A percentile compares a stretch with the other conserved stretches of the same genome.
phyloP scores from a whole-genome alignment of 2,329 filamentous ascomycete species.

The Alternaria arborescens region DNA sequence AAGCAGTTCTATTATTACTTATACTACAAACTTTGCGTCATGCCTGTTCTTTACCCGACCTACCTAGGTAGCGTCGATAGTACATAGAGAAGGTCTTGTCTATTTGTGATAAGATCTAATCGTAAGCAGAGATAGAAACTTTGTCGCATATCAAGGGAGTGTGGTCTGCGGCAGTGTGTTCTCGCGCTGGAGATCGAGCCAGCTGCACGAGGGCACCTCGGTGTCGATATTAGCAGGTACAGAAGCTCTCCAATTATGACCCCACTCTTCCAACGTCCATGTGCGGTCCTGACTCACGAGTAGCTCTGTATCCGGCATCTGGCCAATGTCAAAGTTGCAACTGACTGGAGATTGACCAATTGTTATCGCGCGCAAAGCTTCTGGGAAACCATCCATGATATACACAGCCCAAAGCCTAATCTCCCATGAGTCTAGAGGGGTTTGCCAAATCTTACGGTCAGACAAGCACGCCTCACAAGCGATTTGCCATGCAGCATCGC shows the following conservation, averaged over 20 bases:
- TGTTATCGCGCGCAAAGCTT: neutral
- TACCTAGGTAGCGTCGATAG: too few species aligned
- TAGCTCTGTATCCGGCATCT: neutral
- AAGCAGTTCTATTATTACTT: too few species aligned
- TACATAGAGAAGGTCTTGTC: too few species aligned
- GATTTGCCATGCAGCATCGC: conserved; percentile 1
- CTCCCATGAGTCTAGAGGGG: neutral
- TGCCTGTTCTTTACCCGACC: too few species aligned
- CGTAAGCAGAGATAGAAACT: too few species aligned
- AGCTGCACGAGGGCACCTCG: neutral
- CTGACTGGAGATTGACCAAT: neutral
- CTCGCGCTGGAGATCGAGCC: neutral
- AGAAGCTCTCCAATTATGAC: neutral
- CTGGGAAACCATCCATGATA: neutral
- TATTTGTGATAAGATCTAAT: too few species aligned
- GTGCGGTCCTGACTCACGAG: neutral
- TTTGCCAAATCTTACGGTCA: neutral
- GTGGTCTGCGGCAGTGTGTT: neutral
- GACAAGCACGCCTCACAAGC: neutral
- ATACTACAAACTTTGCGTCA: too few species aligned
- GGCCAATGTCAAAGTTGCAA: neutral
- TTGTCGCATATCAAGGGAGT: neutral
- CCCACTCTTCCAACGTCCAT: neutral
- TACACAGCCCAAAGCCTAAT: neutral
- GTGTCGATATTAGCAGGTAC: neutral